Evolutionary conservation across 2,329 filamentous ascomycete genomes (phyloP), one percentile per base, ranked within the genome.

Genomic region (Pestalotiopsis fici): DNA sequence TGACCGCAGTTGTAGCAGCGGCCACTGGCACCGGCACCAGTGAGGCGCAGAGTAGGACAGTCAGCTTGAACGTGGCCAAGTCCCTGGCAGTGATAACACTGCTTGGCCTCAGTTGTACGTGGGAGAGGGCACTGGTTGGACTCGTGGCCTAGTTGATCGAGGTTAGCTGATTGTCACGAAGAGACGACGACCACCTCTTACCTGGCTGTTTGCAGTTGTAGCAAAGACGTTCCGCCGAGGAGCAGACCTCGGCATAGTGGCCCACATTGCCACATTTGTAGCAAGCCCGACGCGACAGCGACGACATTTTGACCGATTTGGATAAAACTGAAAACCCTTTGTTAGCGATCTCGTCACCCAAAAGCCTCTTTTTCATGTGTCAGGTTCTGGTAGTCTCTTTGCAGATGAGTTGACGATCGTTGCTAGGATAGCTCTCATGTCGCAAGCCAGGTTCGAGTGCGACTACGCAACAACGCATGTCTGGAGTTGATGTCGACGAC

Each of bases 71-170:
- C 96, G 80, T 99, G 96, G 73, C 96, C 96, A 70, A 98, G 89
- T 68, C 96, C 96, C 86, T 98, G 96, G 88, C 96, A 99, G 85
- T 98, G 96, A 82, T 99, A 99, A 90, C 96, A 99, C 87, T 99
- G 96, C 90, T 99, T 99, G 65, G 94, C 94, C 85, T 99, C 96
- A 72, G 96, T 98, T 69, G 95, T 98, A 82, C 96, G 92, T 77
- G 96, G 96, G 78, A 95, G 91, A 75, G 96, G 96, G 88, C 96
- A 99, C 81, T 92, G 93, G 85, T 97, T 98, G 73, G 95, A 98
- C 86, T 99, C 96, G 83, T 99, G 96, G 80, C 94, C 92, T 89
- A 77, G 7, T 31, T 35, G 59, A 9, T 21, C 64, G 27, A 18
- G 47, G 31, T 15, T 13, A 39, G 56, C 21, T 11, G 50, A 28